Conservation (phyloP, 352 stramenopile genomes). For the Globisporangium emineosum region DNA sequence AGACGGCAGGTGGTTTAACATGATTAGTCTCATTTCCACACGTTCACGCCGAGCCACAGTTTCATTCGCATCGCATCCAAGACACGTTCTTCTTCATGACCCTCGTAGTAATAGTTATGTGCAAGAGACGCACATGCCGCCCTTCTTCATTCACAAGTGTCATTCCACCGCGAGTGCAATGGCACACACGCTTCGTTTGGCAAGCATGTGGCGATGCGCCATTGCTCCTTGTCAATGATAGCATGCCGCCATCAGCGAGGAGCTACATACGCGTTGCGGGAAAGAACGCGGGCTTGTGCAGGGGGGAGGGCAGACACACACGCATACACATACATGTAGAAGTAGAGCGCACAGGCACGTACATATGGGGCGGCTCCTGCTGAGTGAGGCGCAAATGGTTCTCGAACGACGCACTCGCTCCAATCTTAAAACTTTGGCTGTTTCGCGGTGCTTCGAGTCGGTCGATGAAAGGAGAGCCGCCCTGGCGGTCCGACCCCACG, state of each 20-base stretch:
- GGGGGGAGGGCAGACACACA: too few species aligned
- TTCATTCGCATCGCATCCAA: too few species aligned
- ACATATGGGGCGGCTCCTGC: not conserved
- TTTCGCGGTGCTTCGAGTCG: too few species aligned
- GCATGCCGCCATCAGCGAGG: too few species aligned
- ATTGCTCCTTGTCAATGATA: not conserved
- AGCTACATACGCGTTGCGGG: too few species aligned
- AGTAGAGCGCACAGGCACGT: not conserved
- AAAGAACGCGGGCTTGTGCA: too few species aligned
- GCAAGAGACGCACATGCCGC: not conserved
- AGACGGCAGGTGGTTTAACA: not conserved
- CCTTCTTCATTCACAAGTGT: not conserved
- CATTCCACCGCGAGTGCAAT: not conserved
- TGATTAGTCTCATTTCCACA: not conserved
- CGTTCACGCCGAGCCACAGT: not conserved
- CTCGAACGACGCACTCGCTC: conserved; percentile 4
- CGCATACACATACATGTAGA: too few species aligned
- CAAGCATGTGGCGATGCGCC: not conserved
- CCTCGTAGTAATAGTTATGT: too few species aligned
- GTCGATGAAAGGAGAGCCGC: too few species aligned
- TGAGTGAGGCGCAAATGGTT: not conserved
- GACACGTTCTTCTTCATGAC: too few species aligned
- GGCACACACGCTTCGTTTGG: not conserved
- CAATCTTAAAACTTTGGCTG: too few species aligned
- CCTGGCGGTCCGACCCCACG: too few species aligned